phyloP scores from a whole-genome alignment of 2,329 filamentous ascomycete species.

The Aspergillus sojae region DNA sequence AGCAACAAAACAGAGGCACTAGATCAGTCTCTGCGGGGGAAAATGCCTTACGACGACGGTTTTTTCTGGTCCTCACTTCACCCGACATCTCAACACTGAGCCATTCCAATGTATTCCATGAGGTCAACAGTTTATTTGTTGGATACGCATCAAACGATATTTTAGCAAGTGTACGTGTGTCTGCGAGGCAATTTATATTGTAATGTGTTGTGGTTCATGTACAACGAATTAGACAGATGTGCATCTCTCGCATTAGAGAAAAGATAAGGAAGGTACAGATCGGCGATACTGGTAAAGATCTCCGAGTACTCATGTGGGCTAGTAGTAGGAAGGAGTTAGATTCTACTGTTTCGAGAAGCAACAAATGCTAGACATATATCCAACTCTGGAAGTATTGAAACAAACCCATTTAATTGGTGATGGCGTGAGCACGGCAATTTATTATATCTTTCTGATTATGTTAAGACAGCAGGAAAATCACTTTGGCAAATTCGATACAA shows the following conservation, averaged over 20 bases:
- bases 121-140: neutral
- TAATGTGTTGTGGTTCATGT: neutral
- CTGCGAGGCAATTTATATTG: neutral
- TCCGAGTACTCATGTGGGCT: no score
- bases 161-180: neutral
- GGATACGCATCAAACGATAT: neutral
- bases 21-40: neutral
- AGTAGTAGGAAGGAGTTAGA: neutral
- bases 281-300: neutral
- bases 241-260: neutral
- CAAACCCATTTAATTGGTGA: neutral
- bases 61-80: conserved; percentile 12
- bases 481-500: neutral
- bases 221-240: neutral
- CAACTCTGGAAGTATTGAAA: neutral
- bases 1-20: neutral
- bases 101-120: neutral
- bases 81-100: conserved; percentile 9
- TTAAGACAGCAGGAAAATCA: neutral
- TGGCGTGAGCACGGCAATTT: neutral
- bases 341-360: neutral
- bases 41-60: conserved; percentile 12
- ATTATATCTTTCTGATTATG: no score
- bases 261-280: neutral
- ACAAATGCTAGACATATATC: neutral